These are phyloP conservation scores for Passiflora organensis DNA, from an alignment of 345 rosid genomes.

Conservation along the genomic window DNA sequence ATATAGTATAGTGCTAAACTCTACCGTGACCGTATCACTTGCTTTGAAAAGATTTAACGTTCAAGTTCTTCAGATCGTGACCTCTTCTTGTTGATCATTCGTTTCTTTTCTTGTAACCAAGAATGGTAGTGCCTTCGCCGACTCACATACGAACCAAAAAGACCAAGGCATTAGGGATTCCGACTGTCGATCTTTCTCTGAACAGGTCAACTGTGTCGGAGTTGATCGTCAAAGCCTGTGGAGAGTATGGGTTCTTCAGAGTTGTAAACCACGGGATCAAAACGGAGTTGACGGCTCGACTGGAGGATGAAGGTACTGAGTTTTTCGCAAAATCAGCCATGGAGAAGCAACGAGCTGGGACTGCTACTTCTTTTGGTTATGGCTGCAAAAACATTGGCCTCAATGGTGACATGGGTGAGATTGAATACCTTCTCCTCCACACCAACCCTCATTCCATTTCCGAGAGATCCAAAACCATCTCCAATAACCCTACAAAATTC, in stretches of 20 bases:
- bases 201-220: slow-evolving; percentile 42
- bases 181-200: slow-evolving; percentile 54
- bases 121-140: slow-evolving; percentile 59
- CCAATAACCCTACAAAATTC: slow-evolving; percentile 58
- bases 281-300: slow-evolving; percentile 19
- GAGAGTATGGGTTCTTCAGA: slow-evolving; percentile 75
- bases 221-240: slow-evolving; percentile 63
- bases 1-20: slow-evolving; percentile 10
- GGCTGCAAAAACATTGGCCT: slow-evolving; percentile 74
- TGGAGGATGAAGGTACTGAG: slow-evolving; percentile 52
- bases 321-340: slow-evolving; percentile 55
- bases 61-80: not conserved
- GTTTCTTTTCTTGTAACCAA: not conserved
- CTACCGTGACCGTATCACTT: slow-evolving; percentile 15
- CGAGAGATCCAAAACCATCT: slow-evolving; percentile 37
- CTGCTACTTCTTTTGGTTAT: slow-evolving; percentile 64
- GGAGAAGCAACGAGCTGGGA: slow-evolving; percentile 57
- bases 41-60: not conserved
- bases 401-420: slow-evolving; percentile 75
- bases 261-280: slow-evolving; percentile 72
- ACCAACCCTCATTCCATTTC: slow-evolving; percentile 41
- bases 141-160: slow-evolving; percentile 37
- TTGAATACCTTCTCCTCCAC: slow-evolving; percentile 71
- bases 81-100: slow-evolving; percentile 5
- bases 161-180: slow-evolving; percentile 23